Conservation (phyloP, 306 rosid genomes). For the Pterocarpus santalinus region DNA sequence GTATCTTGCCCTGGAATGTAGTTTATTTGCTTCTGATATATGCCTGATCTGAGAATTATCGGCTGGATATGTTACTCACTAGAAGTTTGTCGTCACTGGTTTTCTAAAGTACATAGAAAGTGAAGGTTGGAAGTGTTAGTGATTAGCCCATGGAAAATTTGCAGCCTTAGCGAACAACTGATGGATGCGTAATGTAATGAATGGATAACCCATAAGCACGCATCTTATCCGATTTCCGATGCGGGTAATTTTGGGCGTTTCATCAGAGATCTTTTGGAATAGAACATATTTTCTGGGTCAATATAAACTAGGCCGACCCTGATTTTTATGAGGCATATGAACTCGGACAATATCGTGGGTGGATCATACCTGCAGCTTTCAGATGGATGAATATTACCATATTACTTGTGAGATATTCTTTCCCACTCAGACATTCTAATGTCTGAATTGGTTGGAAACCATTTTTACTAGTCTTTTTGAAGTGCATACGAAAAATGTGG, state of each 20-base stretch:
- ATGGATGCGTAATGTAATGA: not conserved
- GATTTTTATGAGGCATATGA: not conserved
- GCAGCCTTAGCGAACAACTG: not conserved
- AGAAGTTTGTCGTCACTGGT: not conserved
- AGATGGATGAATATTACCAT: not conserved
- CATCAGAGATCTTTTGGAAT: not conserved
- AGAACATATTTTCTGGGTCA: not conserved
- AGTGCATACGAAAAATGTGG: too few species aligned
- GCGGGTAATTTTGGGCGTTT: not conserved
- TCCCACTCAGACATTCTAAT: not conserved
- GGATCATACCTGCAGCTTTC: not conserved
- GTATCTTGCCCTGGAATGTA: slow-evolving; percentile 16
- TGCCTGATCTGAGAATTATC: not conserved
- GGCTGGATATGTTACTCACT: not conserved
- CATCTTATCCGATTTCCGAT: not conserved
- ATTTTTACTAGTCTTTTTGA: too few species aligned
- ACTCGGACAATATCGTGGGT: not conserved
- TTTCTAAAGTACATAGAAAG: not conserved
- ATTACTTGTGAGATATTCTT: not conserved
- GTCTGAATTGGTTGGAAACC: not conserved
- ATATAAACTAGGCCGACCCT: not conserved
- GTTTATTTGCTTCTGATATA: not conserved
- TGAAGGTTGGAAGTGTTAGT: not conserved
- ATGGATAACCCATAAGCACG: not conserved
- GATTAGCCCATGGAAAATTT: not conserved